phyloP scores from a whole-genome alignment of 345 rosid genomes.

The Citrus sp. region DNA sequence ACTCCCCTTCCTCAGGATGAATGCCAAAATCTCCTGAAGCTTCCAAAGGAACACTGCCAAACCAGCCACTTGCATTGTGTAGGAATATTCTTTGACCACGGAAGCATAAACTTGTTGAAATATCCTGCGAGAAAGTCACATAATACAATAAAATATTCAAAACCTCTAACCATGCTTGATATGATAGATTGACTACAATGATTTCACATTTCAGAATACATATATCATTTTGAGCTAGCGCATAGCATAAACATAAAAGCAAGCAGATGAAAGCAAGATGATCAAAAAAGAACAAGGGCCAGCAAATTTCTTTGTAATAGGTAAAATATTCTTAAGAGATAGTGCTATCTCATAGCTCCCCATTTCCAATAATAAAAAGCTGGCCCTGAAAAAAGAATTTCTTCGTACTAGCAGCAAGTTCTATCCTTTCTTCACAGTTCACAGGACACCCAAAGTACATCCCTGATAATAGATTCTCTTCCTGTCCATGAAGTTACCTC shows the following conservation, averaged over 20 bases:
- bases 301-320: not conserved
- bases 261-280: conserved; percentile 2
- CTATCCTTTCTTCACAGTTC: not conserved
- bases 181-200: not conserved
- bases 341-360: not conserved
- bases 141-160: not conserved
- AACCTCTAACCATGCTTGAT: not conserved
- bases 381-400: not conserved
- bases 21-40: conserved; percentile 99
- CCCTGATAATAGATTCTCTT: not conserved
- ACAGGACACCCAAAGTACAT: not conserved
- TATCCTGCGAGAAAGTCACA: conserved; percentile 48
- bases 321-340: not conserved
- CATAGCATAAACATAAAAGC: not conserved
- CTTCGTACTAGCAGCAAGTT: not conserved
- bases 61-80: conserved; percentile 91
- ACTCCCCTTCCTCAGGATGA: conserved; percentile 98
- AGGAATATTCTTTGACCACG: conserved; percentile 92
- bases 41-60: conserved; percentile 91
- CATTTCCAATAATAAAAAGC: not conserved
- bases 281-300: not conserved
- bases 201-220: conserved; percentile 2
- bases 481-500: not conserved
- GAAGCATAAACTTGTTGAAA: conserved; percentile 80
- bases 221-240: not conserved